Evolutionary conservation across 352 stramenopile species (phyloP).

Genomic region (Globisporangium sylvaticum): DNA sequence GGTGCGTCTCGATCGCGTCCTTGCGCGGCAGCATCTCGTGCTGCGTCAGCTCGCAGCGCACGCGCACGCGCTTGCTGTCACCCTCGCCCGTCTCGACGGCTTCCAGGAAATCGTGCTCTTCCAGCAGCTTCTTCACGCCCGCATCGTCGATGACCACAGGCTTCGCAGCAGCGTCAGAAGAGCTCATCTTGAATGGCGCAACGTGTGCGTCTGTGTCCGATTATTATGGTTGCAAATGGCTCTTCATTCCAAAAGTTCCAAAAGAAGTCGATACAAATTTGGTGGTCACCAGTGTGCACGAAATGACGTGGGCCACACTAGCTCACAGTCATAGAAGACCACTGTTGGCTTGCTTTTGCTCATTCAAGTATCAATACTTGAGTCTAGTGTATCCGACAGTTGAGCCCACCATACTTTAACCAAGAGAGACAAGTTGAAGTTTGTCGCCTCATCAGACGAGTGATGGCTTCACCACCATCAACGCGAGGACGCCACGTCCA

Average conservation of each 20-base stretch:
- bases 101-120: slow-evolving; percentile 51
- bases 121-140: slow-evolving; percentile 40
- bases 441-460: no score
- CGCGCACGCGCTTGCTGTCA: slow-evolving; percentile 43
- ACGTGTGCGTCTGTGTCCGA: not conserved
- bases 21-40: slow-evolving; percentile 74
- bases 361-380: not conserved
- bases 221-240: not conserved
- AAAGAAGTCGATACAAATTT: not conserved
- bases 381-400: no score
- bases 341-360: not conserved
- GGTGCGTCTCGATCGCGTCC: slow-evolving; percentile 57
- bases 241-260: not conserved
- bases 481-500: no score
- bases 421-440: not conserved
- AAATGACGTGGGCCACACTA: not conserved
- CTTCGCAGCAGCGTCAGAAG: not conserved
- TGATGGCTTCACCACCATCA: no score
- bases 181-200: not conserved
- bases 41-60: slow-evolving; percentile 70
- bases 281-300: not conserved
- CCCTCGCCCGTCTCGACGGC: slow-evolving; percentile 40
- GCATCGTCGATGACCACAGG: slow-evolving; percentile 30
- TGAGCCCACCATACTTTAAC: not conserved
- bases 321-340: not conserved